A percentile compares a stretch with the other conserved stretches of the same genome.
Conservation (phyloP, 2,329 filamentous ascomycete genomes). For the Phialophora tarda region DNA sequence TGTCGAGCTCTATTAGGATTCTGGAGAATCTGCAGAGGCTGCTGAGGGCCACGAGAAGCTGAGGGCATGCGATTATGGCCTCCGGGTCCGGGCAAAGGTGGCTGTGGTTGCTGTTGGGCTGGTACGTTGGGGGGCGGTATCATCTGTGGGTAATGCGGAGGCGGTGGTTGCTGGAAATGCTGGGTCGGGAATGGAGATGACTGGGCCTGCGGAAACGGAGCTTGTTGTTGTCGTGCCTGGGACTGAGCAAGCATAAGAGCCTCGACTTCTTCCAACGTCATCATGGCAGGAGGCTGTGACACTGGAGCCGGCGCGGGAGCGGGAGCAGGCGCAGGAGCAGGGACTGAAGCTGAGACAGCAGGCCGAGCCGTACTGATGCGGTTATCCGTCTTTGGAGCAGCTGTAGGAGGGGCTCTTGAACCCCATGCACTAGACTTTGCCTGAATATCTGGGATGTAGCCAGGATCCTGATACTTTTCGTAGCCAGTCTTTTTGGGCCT, state of each 20-base stretch:
- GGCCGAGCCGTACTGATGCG: slow-evolving; percentile 38
- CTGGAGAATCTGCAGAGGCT: slow-evolving; percentile 77
- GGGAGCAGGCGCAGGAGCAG: slow-evolving; percentile 35
- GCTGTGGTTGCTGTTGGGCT: slow-evolving; percentile 42
- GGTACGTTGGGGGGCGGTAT: slow-evolving; percentile 14
- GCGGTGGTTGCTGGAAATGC: slow-evolving; percentile 43
- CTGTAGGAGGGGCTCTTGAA: slow-evolving; percentile 59
- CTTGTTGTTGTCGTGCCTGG: slow-evolving; percentile 14
- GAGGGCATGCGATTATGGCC: slow-evolving; percentile 43
- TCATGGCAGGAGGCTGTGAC: slow-evolving; percentile 61
- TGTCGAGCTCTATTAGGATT: slow-evolving; percentile 71
- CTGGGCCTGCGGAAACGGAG: slow-evolving; percentile 44
- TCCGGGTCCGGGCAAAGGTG: slow-evolving; percentile 45
- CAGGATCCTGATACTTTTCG: slow-evolving; percentile 84
- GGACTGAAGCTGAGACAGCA: slow-evolving; percentile 41
- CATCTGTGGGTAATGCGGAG: slow-evolving; percentile 35
- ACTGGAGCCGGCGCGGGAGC: slow-evolving; percentile 38
- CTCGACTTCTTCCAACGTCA: slow-evolving; percentile 97
- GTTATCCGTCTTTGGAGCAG: slow-evolving; percentile 41
- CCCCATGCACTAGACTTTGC: slow-evolving; percentile 94
- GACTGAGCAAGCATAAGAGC: slow-evolving; percentile 74
- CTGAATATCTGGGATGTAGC: slow-evolving; percentile 85
- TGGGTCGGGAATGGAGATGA: slow-evolving; percentile 38
- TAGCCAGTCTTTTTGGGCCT: slow-evolving; percentile 81
- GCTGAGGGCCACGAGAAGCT: slow-evolving; percentile 44